Conservation (phyloP, 495 filamentous ascomycete species). For the Xanthoparmelia taractica region DNA sequence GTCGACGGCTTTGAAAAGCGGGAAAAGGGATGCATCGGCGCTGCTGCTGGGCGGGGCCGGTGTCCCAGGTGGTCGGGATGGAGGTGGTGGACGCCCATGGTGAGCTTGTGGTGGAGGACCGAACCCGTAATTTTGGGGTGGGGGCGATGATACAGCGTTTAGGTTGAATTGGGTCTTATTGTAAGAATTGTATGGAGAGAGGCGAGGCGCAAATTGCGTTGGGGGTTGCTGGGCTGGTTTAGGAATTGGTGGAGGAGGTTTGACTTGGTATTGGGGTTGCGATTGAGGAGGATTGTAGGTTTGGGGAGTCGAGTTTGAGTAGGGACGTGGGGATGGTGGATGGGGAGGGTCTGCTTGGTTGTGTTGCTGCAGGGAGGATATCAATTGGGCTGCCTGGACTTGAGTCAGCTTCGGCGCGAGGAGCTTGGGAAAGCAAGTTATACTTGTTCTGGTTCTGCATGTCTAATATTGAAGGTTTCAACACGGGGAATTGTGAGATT, state of each 20-base stretch:
- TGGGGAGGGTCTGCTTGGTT: conserved; percentile 29
- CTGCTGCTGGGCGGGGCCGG: conserved; percentile 45
- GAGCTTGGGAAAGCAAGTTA: conserved; percentile 9
- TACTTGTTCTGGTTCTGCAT: conserved; percentile 93
- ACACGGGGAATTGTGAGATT: background rate
- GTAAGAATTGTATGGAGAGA: conserved; percentile 30
- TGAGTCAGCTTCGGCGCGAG: background rate
- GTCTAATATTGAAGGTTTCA: conserved; percentile 43
- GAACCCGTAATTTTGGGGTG: conserved; percentile 53
- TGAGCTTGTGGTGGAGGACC: conserved; percentile 47
- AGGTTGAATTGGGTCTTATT: conserved; percentile 35
- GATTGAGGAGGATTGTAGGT: conserved; percentile 23
- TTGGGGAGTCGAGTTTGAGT: conserved; percentile 28
- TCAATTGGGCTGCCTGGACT: conserved; percentile 48
- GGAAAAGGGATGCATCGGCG: conserved; percentile 66
- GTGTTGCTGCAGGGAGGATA: conserved; percentile 34
- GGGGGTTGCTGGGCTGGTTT: conserved; percentile 18
- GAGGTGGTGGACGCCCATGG: conserved; percentile 41
- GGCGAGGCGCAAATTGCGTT: conserved; percentile 29
- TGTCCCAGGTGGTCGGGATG: conserved; percentile 58
- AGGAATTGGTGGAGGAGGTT: conserved; percentile 28
- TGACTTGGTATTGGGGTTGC: conserved; percentile 25
- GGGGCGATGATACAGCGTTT: conserved; percentile 38
- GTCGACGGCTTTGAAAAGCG: conserved; percentile 87
- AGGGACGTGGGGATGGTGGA: conserved; percentile 25